Evolutionary conservation across 1,284 basidiomycete species (phyloP), one percentile per base, ranked within the genome.

Genomic region (Golubevia pallescens): DNA sequence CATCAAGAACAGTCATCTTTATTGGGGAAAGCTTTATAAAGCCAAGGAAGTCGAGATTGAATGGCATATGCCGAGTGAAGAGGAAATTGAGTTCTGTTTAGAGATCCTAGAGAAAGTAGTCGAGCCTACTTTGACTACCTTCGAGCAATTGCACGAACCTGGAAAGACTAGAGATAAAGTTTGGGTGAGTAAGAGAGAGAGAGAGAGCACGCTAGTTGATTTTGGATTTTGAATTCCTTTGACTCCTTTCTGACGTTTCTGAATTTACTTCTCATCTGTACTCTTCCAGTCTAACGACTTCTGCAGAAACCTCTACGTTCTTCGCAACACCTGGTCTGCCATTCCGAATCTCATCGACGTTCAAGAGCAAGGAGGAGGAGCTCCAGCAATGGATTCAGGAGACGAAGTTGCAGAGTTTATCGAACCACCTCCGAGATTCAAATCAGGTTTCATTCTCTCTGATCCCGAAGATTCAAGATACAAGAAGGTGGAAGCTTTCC

Each of bases 221-320:
- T n/a, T n/a, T n/a, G n/a, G 34, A 38, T 38, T 38, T 38, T 38
- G 3, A 38, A 38, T 10, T 10, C 34, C 34, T 13, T 48, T 16
- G 28, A 28, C 28, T 28, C 28, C 28, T 28, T 28, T 28, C 28
- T 28, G 28, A 28, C 28, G 28, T 28, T 28, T 28, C 28, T 28
- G 28, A 28, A 13, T 48, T 48, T 48, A 16, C 16, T 48, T 48
- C 42, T 48, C 42, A 48, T 48, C 42, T 48, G 13, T 48, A 16
- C 42, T 48, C 42, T 71, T 72, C 0, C 83, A 81, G 83, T 77
- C 79, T 21, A 85, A 81, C 63, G 83, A 85, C 67, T 82, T 85
- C 48, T 83, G 80, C 60, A 74, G 83, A 60, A 68, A 73, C 52
- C 63, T 84, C 19, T 69, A 67, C 34, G 63, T 78, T n/a, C 71